These are phyloP conservation scores for Favolaschia claudopus DNA, from an alignment of 768 basidiomycete species.

Conservation along the genomic window DNA sequence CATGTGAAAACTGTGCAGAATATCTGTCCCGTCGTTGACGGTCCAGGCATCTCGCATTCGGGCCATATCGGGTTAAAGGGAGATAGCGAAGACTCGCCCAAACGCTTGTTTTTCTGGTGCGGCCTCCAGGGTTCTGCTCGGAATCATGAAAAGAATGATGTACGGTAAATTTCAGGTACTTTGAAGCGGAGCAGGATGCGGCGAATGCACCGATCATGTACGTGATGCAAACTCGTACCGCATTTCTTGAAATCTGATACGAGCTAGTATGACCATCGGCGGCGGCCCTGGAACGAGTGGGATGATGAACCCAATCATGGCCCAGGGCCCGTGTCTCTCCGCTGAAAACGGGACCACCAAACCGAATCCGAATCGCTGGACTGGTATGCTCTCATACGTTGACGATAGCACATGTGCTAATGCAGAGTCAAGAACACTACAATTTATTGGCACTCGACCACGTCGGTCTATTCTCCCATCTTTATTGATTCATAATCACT, in stretches of 20 bases:
- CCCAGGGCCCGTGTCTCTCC: slow-evolving; percentile 31
- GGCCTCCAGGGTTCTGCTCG: background rate
- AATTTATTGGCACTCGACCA: slow-evolving; percentile 26
- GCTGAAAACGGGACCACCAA: slow-evolving; percentile 26
- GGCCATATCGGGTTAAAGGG: slow-evolving; percentile 37
- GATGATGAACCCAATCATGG: slow-evolving; percentile 30
- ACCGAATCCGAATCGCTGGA: slow-evolving; percentile 27
- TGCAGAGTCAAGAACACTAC: too few species aligned
- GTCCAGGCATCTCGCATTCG: slow-evolving; percentile 26
- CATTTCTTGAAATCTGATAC: background rate
- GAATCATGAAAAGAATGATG: background rate
- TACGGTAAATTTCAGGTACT: slow-evolving; percentile 38
- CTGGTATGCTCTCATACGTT: too few species aligned
- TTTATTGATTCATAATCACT: background rate
- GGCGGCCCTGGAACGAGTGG: slow-evolving; percentile 40
- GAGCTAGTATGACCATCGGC: slow-evolving; percentile 33
- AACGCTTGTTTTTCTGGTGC: slow-evolving; percentile 32
- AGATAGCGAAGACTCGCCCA: slow-evolving; percentile 23
- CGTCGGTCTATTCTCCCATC: background rate
- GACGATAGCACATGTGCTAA: too few species aligned
- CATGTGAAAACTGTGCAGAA: slow-evolving; percentile 2
- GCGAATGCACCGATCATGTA: slow-evolving; percentile 37
- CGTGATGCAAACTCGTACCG: background rate
- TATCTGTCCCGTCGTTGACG: background rate
- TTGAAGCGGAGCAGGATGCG: slow-evolving; percentile 33